Evolutionary conservation across 306 rosid genomes (phyloP).

Genomic region (Acacia confusa): DNA sequence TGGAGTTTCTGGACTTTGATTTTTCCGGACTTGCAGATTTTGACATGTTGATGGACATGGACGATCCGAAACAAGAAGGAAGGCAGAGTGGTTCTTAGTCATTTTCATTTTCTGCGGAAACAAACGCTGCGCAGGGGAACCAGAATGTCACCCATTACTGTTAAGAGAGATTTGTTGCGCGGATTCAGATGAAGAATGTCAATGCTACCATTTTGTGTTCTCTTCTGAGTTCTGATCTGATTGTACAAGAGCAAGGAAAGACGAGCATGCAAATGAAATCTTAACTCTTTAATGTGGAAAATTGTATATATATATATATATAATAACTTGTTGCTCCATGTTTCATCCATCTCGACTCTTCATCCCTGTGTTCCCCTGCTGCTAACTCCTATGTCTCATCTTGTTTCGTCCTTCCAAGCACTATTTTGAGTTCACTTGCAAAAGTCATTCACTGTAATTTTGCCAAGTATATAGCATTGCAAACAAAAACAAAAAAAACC

Average conservation of each 20-base stretch:
- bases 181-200: neutral
- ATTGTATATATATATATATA: neutral
- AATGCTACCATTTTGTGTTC: neutral
- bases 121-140: neutral
- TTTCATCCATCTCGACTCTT: neutral
- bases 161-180: neutral
- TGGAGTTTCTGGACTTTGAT: conserved; percentile 10
- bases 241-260: neutral
- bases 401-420: neutral
- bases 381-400: neutral
- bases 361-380: neutral
- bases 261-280: neutral
- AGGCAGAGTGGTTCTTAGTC: neutral
- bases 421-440: neutral
- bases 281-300: neutral
- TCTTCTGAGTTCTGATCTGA: neutral
- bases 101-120: neutral
- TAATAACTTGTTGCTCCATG: neutral
- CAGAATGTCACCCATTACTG: neutral
- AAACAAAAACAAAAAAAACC: no score
- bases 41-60: neutral
- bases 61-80: neutral
- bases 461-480: no score
- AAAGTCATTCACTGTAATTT: no score
- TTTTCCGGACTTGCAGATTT: neutral